Percentiles rank a stretch among this genome's conserved stretches.
These are phyloP conservation scores for Blastobotrys raffinosifermentans DNA, from an alignment of 1,139 yeast species.

Conservation along the genomic window DNA sequence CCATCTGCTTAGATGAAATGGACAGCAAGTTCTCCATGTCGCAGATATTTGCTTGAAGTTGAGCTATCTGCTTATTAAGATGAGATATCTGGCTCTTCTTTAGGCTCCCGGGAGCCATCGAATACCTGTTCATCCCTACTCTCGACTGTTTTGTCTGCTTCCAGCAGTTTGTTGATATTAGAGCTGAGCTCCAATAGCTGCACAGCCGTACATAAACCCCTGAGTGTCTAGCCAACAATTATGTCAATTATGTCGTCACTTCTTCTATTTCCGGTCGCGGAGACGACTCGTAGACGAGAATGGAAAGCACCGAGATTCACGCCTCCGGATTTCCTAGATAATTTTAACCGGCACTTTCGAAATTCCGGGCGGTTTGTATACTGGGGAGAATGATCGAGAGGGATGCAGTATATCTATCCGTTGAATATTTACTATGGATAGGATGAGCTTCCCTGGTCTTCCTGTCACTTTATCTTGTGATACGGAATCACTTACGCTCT, in stretches of 20 bases:
- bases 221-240: neutral
- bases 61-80: slow-evolving; percentile 57
- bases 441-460: too few relatives aligned
- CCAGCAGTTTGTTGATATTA: neutral
- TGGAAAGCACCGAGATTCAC: too few relatives aligned
- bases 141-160: neutral
- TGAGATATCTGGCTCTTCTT: slow-evolving; percentile 50
- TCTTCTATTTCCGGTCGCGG: too few relatives aligned
- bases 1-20: slow-evolving; percentile 52
- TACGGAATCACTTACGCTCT: too few relatives aligned
- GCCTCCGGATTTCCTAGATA: too few relatives aligned
- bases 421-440: too few relatives aligned
- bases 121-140: slow-evolving; percentile 12
- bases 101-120: slow-evolving; percentile 15
- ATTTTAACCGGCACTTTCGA: too few relatives aligned
- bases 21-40: slow-evolving; percentile 52
- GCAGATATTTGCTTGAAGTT: slow-evolving; percentile 51
- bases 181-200: neutral
- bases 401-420: too few relatives aligned
- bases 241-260: neutral
- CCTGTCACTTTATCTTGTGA: too few relatives aligned
- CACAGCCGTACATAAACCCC: neutral
- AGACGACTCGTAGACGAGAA: too few relatives aligned
- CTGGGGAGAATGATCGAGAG: too few relatives aligned
- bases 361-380: too few relatives aligned